Evolutionary conservation across 73 alveolate species (phyloP), one percentile per base, ranked within the genome.

Genomic region (Paramecium sonneborni): DNA sequence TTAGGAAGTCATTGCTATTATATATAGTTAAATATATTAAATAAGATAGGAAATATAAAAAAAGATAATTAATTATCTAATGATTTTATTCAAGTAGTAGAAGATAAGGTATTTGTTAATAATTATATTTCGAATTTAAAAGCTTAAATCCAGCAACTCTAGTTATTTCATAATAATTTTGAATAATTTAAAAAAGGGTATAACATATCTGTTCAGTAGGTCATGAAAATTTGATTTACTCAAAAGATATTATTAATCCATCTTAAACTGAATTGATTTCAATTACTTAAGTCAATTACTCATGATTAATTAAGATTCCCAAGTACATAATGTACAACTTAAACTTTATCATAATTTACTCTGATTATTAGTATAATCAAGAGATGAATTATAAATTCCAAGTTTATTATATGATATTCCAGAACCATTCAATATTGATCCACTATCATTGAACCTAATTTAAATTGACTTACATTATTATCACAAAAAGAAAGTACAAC

Each of bases 201-300:
- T 79, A 2, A 79, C 90, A 21, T 79, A 79, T 41, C 41, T 79
- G 18, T 79, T 30, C 90, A 79, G 90, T 72, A n/a, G 86, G 35
- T 32, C 67, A 72, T 72, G 55, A 72, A 72, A 62, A 72, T 37
- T 28, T 72, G 46, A 79, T 79, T 21, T 21, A 79, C 20, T 23
- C 39, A 18, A 76, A 79, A 79, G 90, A 39, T n/a, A 34, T 79
- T 6, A 24, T 79, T 1, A 79, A 79, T 79, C 90, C 90, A 30
- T 79, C 9, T 79, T 44, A 79, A 24, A 79, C 69, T 79, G 90
- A 79, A 79, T 23, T 44, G 43, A 79, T 79, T 44, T 32, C 48
- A 14, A 79, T 79, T 56, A 79, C 90, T 11, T 28, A 32, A 23
- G 18, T 79, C 90, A 23, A 28, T 79, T 9, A 43, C 90, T 2